Evolutionary conservation across 2,329 filamentous ascomycete genomes (phyloP).

Genomic region (Ilyonectria mors-panacis): DNA sequence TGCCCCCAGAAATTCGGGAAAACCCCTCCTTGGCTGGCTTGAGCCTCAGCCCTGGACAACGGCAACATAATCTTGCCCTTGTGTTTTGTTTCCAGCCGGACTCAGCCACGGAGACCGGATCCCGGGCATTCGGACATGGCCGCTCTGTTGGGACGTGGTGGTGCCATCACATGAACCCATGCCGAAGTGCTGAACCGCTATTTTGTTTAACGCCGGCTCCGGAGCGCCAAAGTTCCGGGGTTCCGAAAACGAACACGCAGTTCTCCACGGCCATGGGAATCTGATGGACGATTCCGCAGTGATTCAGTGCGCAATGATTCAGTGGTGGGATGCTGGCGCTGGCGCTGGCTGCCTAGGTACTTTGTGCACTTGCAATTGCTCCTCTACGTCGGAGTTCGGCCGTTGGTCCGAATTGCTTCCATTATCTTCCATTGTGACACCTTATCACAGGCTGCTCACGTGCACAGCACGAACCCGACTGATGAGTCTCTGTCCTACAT

Average conservation of each 20-base stretch:
- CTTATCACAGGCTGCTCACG: neutral
- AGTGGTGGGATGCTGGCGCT: no score
- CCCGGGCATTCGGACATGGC: slow-evolving; percentile 25
- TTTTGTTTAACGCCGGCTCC: slow-evolving; percentile 6
- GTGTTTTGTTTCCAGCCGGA: neutral
- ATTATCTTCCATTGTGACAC: neutral
- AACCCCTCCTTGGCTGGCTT: neutral
- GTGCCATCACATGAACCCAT: slow-evolving; percentile 17
- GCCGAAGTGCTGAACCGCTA: neutral
- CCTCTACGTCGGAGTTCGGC: no score
- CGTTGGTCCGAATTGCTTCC: neutral
- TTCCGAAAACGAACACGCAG: slow-evolving; percentile 48
- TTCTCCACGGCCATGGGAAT: slow-evolving; percentile 21
- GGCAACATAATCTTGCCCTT: neutral
- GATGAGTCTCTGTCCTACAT: neutral
- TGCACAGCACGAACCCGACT: neutral
- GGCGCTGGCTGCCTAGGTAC: no score
- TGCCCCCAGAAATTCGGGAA: neutral
- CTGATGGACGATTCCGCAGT: slow-evolving; percentile 9
- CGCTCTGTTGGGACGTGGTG: slow-evolving; percentile 7
- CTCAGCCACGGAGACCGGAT: neutral
- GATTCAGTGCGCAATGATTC: neutral
- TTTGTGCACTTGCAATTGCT: no score
- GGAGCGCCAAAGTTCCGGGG: slow-evolving; percentile 18
- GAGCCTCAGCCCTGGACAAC: neutral